Evolutionary conservation across 192 early-diverging fungal species (phyloP).

Genomic region (Podila epicladia): DNA sequence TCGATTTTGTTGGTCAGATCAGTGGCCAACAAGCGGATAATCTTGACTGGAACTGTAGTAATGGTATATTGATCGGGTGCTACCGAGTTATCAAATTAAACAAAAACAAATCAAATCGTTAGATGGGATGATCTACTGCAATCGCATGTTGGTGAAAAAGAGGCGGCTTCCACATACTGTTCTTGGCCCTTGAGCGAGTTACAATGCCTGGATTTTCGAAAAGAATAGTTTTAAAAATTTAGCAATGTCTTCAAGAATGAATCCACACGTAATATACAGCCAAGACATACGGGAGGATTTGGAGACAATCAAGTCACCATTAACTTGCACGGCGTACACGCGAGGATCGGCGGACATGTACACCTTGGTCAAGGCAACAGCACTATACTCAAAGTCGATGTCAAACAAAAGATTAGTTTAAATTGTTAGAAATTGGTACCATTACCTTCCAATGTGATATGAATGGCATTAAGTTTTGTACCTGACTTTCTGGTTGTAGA

Average conservation of each 20-base stretch:
- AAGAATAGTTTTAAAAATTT: not conserved
- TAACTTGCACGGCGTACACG: slow-evolving; percentile 71
- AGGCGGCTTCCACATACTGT: slow-evolving; percentile 30
- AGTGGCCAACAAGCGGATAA: slow-evolving; percentile 84
- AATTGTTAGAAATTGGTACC: no score
- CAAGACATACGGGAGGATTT: slow-evolving; percentile 38
- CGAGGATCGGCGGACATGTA: slow-evolving; percentile 73
- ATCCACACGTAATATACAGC: not conserved
- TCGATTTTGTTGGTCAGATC: slow-evolving; percentile 80
- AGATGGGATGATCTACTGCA: no score
- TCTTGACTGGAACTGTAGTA: slow-evolving; percentile 85
- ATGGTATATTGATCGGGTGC: slow-evolving; percentile 83
- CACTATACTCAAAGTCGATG: slow-evolving; percentile 49
- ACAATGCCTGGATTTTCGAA: slow-evolving; percentile 56
- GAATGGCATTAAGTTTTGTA: slow-evolving; percentile 17
- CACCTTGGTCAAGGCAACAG: slow-evolving; percentile 81
- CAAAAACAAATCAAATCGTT: no score
- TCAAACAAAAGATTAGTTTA: no score
- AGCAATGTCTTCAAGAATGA: slow-evolving; percentile 1
- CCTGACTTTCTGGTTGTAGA: slow-evolving; percentile 85
- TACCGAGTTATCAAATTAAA: slow-evolving; percentile 13
- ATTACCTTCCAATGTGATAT: no score
- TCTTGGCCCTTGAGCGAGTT: slow-evolving; percentile 62
- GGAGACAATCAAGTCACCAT: slow-evolving; percentile 81
- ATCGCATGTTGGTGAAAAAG: no score